These are phyloP conservation scores for Orobanche coerulescens DNA, from an alignment of 257 asterid species.

Conservation along the genomic window DNA sequence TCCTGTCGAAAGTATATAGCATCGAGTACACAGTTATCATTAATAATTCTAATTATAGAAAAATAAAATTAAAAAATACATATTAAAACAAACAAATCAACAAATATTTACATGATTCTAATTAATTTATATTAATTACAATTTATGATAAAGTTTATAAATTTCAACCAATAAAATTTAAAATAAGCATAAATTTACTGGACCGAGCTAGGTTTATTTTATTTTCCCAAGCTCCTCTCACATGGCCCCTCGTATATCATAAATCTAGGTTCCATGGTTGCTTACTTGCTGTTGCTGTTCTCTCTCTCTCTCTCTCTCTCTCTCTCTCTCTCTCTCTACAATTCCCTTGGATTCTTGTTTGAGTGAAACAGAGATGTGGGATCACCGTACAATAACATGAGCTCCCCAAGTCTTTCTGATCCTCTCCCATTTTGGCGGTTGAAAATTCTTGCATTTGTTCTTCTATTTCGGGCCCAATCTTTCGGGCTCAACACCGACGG, in stretches of 20 bases:
- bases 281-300: not conserved
- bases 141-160: too few species aligned
- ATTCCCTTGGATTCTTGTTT: not conserved
- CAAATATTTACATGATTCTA: too few species aligned
- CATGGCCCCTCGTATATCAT: slow-evolving; percentile 42
- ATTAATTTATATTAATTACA: too few species aligned
- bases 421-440: slow-evolving; percentile 44
- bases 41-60: too few species aligned
- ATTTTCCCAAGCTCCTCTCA: slow-evolving; percentile 26
- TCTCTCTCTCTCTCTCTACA: not conserved
- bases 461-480: slow-evolving; percentile 29
- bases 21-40: too few species aligned
- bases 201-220: too few species aligned
- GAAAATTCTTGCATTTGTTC: slow-evolving; percentile 27
- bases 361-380: slow-evolving; percentile 36
- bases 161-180: too few species aligned
- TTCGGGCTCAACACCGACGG: slow-evolving; percentile 70
- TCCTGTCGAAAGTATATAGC: too few species aligned
- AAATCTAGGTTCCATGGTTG: slow-evolving; percentile 49
- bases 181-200: too few species aligned
- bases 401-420: slow-evolving; percentile 22
- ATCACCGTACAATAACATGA: slow-evolving; percentile 42
- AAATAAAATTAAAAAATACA: too few species aligned
- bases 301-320: not conserved
- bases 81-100: too few species aligned